Evolutionary conservation across 1,284 basidiomycete species (phyloP), one percentile per base, ranked within the genome.

Genomic region (Pulveroboletus sp.): DNA sequence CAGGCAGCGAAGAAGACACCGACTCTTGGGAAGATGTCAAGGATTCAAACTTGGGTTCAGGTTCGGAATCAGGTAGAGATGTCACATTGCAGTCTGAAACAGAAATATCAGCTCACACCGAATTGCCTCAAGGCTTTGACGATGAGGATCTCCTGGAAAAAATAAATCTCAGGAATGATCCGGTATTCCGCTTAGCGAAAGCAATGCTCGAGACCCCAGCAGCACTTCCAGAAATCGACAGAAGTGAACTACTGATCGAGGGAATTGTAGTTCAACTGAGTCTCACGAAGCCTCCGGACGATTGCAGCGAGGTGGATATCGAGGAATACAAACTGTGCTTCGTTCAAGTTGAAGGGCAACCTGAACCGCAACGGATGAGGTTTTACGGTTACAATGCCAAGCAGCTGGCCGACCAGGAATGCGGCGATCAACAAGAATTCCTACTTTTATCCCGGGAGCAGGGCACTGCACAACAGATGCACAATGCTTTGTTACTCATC

Each of bases 371-470:
- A 5, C 11, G 12, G 18, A 17, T 60, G 29, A 49, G 20, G 12
- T 43, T 61, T 28, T 33, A 51, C 1, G 54, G 48, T 4, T 22
- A 43, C n/a, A 22, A 59, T 17, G 45, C 35, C 20, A 18, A 7
- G 38, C 9, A 29, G 25, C 20, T 46, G 14, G 28, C 35, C 10
- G 8, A 35, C 3, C 14, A 52, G 26, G 24, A 18, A 9, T 20
- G 47, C 29, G 26, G 42, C 2, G 35, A 9, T 31, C 29, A 9
- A 12, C 49, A 54, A 5, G 56, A 55, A 11, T 52, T 40, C 44
- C 20, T 62, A 17, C 52, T 62, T 9, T 7, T 60, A 26, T 62
- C 49, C 14, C 26, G 57, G 17, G 39, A 45, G 5, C 24, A 18
- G 3, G 24, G 12, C 25, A 11, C 10, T 5, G 24, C 8, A 28